Base-by-base conservation (phyloP, 495 filamentous ascomycete genomes). In the Amniculicola lignicola region DNA sequence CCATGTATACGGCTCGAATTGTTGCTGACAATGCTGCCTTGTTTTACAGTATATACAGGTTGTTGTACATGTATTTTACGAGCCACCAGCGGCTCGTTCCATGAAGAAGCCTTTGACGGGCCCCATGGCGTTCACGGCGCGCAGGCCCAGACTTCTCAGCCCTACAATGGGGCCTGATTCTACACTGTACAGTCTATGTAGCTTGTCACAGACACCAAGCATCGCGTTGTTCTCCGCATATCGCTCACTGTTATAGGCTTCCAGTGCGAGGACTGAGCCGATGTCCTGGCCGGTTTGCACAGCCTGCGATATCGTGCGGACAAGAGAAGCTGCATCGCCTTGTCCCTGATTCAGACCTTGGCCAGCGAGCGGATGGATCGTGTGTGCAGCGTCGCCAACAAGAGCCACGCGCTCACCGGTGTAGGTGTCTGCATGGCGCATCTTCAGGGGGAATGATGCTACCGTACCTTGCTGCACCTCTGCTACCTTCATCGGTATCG, bases 301-400 rank as follows among this genome's bases (percentile, higher is more conserved):
- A 4, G 89, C 89, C 52, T 85, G 84, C 58, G 85, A 80, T 46
- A 98, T 84, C 0, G 82, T 84, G 37, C 74, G 74, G 7, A 81
- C 82, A 5, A 98, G 78, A 33, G 84, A 82, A 46, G 88, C 81
- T 1, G 92, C 85, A 67, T 98, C 93, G 15, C 81, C 89, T 50
- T 95, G 82, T 3, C 93, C 93, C 62, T 94, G 89, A 65, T 98
- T 98, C 14, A 98, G 79, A 1, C 93, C 93, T 68, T 97, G 93
- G 4, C 93, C 93, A 0, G 90, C 93, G 22, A 98, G 81, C 0
- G 93, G 93, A 68, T 98, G 93, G 62, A 95, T 83, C 22, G 90
- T 91, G 67, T 98, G 93, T 6, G 93, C 94, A 2, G 93, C 93
- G 63, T 98, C 93, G 53, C 91, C 93, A 31, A 96, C 81, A 0